Percentiles rank a stretch among this genome's conserved stretches.
Evolutionary conservation across 1,139 yeast genomes (phyloP).

Genomic region (Yamadazyma sp.): DNA sequence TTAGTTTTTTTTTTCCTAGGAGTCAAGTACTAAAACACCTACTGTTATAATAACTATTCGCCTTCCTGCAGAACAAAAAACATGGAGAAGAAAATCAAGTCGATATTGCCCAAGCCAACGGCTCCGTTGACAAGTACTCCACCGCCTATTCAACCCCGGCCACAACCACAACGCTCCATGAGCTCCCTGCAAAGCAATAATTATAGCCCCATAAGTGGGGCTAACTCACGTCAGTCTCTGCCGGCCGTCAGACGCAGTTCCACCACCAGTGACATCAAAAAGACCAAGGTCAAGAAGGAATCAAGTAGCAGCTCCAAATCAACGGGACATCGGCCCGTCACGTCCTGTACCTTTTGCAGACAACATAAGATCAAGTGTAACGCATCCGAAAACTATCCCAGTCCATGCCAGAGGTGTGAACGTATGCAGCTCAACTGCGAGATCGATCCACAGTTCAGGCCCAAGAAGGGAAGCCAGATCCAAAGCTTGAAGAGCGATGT

Average conservation of each 20-base stretch:
- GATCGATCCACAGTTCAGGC: constrained; percentile 88
- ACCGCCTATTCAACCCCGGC: constrained; percentile 10
- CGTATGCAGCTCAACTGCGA: constrained; percentile 80
- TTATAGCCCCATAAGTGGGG: constrained; percentile 2
- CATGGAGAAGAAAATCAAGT: constrained; percentile 42
- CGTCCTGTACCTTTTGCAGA: constrained; percentile 91
- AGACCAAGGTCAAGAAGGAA: constrained; percentile 10
- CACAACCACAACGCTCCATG: constrained; percentile 6
- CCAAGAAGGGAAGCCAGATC: constrained; percentile 88
- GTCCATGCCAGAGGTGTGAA: constrained; percentile 80
- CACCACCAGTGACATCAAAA: constrained; percentile 10
- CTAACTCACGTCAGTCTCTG: constrained; percentile 10
- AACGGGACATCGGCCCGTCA: constrained; percentile 74
- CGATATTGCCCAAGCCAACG: constrained; percentile 24
- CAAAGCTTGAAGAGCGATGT: constrained; percentile 83
- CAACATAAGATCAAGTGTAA: constrained; percentile 94
- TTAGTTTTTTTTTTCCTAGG: constrained; percentile 1
- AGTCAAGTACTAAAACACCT: background rate
- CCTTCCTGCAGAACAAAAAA: background rate
- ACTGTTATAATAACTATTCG: background rate
- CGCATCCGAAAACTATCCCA: constrained; percentile 81
- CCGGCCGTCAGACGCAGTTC: constrained; percentile 9
- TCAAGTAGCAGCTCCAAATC: constrained; percentile 21
- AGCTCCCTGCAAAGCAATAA: constrained; percentile 4
- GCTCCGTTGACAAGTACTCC: constrained; percentile 13